Percentiles rank a stretch among this genome's conserved stretches.
phyloP scores from a whole-genome alignment of 169 alveolate species.

The Plasmodium sp. region DNA sequence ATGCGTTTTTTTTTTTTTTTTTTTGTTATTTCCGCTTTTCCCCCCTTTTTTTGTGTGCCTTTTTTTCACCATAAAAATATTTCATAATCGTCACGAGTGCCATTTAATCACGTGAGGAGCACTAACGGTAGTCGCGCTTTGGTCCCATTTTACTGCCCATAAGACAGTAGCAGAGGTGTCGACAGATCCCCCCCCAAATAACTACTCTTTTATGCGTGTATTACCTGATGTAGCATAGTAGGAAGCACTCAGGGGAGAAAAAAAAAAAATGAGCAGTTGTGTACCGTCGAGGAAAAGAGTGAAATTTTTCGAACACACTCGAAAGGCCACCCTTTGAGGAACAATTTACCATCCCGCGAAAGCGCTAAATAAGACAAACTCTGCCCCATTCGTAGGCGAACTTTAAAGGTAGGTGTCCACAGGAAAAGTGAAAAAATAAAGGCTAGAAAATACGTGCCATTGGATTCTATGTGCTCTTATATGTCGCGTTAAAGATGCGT shows the following conservation, averaged over 20 bases:
- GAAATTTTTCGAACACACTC: not conserved
- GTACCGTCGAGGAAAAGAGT: not conserved
- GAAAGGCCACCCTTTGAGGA: not conserved
- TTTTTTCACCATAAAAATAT: not conserved
- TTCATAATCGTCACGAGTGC: not conserved
- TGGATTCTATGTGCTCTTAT: not conserved
- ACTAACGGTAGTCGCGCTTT: not conserved
- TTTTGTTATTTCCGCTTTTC: not conserved
- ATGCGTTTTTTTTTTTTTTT: not conserved
- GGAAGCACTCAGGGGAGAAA: not conserved
- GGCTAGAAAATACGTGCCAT: not conserved
- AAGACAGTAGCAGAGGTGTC: slow-evolving; percentile 7
- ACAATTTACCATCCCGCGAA: not conserved
- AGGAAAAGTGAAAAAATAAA: not conserved
- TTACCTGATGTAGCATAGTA: not conserved
- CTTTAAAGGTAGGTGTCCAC: not conserved
- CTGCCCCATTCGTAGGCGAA: not conserved
- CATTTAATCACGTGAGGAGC: not conserved
- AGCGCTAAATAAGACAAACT: not conserved
- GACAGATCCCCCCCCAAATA: not conserved
- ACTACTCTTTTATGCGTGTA: not conserved
- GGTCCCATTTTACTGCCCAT: not conserved
- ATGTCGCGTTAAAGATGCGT: not conserved
- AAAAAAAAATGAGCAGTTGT: not conserved
- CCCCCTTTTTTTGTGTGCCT: not conserved